Conservation (phyloP, 495 filamentous ascomycete species). For the Podospora sp. region DNA sequence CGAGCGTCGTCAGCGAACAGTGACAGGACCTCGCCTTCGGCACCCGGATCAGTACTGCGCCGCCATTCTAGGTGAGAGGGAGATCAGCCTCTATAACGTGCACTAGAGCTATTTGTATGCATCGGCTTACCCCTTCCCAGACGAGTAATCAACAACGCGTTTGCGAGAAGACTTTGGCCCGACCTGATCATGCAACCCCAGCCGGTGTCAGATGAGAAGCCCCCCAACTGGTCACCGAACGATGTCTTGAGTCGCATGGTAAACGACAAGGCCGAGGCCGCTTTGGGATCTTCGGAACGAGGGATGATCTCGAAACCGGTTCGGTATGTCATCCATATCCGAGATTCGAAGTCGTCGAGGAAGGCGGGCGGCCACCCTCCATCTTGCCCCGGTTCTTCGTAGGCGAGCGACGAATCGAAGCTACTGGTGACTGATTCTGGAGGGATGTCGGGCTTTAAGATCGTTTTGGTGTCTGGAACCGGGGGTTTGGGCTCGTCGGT, state of each 20-base stretch:
- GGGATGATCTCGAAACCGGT: constrained; percentile 83
- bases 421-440: constrained; percentile 51
- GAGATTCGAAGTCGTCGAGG: constrained; percentile 88
- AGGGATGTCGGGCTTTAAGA: constrained; percentile 41
- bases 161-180: constrained; percentile 90
- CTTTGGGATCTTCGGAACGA: constrained; percentile 70
- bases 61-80: constrained; percentile 69
- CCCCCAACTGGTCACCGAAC: constrained; percentile 71
- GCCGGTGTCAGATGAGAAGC: constrained; percentile 88
- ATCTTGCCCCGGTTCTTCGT: constrained; percentile 51
- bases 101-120: neutral
- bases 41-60: constrained; percentile 54
- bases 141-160: constrained; percentile 69
- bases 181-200: constrained; percentile 99
- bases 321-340: constrained; percentile 96
- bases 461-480: neutral
- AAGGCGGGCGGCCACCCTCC: constrained; percentile 84
- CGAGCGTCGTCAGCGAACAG: constrained; percentile 86
- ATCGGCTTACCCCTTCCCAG: constrained; percentile 74
- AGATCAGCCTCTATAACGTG: neutral
- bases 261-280: constrained; percentile 75
- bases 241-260: constrained; percentile 81
- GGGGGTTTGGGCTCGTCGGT: neutral
- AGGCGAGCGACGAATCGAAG: constrained; percentile 52
- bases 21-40: constrained; percentile 74